Conservation (phyloP, 2,329 filamentous ascomycete species). For the Fusarium anguioides region DNA sequence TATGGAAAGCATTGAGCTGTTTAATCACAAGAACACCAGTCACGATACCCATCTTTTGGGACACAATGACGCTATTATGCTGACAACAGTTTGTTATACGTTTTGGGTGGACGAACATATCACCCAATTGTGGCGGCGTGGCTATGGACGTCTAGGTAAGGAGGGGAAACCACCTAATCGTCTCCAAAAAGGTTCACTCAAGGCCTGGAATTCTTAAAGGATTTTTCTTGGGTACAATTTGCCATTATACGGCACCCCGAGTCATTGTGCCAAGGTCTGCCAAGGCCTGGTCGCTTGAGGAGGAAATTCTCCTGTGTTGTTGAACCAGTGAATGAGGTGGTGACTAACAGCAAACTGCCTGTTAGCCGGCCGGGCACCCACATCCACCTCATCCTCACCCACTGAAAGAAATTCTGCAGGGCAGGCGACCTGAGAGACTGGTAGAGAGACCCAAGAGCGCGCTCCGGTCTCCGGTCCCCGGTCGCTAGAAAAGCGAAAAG, state of each 20-base stretch:
- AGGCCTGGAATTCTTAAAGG: background rate
- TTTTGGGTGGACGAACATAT: conserved; percentile 6
- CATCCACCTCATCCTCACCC: conserved; percentile 3
- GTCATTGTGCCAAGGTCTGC: conserved; percentile 18
- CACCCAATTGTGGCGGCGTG: background rate
- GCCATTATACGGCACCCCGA: conserved; percentile 1
- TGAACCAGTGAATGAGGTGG: background rate
- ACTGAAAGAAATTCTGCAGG: conserved; percentile 27
- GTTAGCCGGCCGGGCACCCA: too few species aligned
- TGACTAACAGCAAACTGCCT: conserved; percentile 6
- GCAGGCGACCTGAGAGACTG: background rate
- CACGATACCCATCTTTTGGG: background rate
- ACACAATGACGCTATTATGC: conserved; percentile 34
- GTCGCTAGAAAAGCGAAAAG: background rate
- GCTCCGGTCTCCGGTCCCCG: conserved; percentile 10
- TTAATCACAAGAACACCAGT: conserved; percentile 11
- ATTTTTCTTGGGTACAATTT: background rate
- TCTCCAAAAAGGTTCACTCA: too few species aligned
- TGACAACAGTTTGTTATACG: conserved; percentile 15
- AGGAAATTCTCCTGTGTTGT: background rate
- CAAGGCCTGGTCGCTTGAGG: conserved; percentile 21
- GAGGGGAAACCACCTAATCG: conserved; percentile 4
- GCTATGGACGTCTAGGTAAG: background rate
- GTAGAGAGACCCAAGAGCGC: conserved; percentile 13
- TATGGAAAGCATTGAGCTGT: background rate